Evolutionary conservation across 2,329 filamentous ascomycete genomes (phyloP).

Genomic region (Blumeria graminis): DNA sequence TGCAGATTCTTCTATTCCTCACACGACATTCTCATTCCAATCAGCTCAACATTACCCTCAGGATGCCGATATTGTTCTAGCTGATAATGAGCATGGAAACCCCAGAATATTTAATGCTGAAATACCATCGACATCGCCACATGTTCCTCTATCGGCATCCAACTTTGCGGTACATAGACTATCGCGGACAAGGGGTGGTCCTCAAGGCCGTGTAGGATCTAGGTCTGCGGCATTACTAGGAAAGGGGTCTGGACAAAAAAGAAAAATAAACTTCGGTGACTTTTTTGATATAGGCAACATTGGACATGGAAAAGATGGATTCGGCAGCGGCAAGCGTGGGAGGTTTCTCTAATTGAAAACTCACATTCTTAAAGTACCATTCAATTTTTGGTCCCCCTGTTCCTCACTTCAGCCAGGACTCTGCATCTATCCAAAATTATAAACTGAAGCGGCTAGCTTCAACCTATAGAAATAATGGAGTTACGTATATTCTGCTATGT

Average conservation of each 20-base stretch:
- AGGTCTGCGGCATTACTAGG: conserved; percentile 20
- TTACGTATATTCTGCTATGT: too few species aligned
- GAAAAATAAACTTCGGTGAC: conserved; percentile 48
- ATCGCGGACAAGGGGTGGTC: conserved; percentile 13
- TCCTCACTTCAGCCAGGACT: too few species aligned
- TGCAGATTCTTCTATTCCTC: conserved; percentile 15
- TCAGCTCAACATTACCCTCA: conserved; percentile 34
- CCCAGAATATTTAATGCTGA: conserved; percentile 14
- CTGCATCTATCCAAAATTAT: too few species aligned
- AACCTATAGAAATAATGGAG: too few species aligned
- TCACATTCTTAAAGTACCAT: not conserved
- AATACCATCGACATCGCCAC: conserved; percentile 5
- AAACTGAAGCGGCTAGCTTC: too few species aligned
- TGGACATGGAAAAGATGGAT: conserved; percentile 33
- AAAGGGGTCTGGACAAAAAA: conserved; percentile 44
- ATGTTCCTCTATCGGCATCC: conserved; percentile 7
- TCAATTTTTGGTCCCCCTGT: too few species aligned
- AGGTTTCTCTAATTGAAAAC: conserved; percentile 11
- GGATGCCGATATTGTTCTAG: conserved; percentile 32
- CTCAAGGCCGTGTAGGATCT: conserved; percentile 7
- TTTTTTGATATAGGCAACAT: conserved; percentile 49
- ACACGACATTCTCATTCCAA: conserved; percentile 45
- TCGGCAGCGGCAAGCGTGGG: conserved; percentile 15
- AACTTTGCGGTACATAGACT: conserved; percentile 12
- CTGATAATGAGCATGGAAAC: conserved; percentile 33